A percentile compares a stretch with the other conserved stretches of the same genome.
These are phyloP conservation scores for Cymodocea nodosa DNA, from an alignment of 116 monocot species.

Conservation along the genomic window DNA sequence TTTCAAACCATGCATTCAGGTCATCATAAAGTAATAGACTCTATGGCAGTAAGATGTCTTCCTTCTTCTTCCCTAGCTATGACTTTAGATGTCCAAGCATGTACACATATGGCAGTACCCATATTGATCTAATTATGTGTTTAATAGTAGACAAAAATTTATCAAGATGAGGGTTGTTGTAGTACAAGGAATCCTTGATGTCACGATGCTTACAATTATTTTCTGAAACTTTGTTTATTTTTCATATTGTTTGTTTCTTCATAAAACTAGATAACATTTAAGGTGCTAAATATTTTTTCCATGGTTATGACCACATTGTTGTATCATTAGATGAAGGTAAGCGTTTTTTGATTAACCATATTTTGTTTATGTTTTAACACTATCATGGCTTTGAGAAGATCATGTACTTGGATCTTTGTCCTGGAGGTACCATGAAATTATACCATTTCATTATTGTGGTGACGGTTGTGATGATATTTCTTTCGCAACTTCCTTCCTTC, in stretches of 20 bases:
- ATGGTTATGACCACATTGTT: neutral
- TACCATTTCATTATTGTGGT: slow-evolving; percentile 74
- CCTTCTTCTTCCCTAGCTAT: too few relatives aligned
- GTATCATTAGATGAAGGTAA: neutral
- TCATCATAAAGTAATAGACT: too few relatives aligned
- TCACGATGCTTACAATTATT: neutral
- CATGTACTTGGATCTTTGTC: slow-evolving; percentile 43
- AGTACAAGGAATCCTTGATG: too few relatives aligned
- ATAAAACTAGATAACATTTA: neutral
- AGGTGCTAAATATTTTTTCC: neutral
- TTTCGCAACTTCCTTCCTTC: slow-evolving; percentile 78
- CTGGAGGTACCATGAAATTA: slow-evolving; percentile 44
- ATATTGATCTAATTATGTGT: too few relatives aligned
- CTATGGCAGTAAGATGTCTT: too few relatives aligned
- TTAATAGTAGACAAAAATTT: too few relatives aligned
- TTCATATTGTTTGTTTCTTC: neutral
- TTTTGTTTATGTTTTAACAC: neutral
- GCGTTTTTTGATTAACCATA: neutral
- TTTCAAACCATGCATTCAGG: too few relatives aligned
- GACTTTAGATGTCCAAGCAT: too few relatives aligned
- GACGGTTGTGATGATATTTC: slow-evolving; percentile 42
- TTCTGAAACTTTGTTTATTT: neutral
- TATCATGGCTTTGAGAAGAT: slow-evolving; percentile 20
- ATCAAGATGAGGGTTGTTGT: too few relatives aligned
- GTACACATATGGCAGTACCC: too few relatives aligned